Percentiles rank a stretch among this genome's conserved stretches.
These are phyloP conservation scores for Microdochium paspali DNA, from an alignment of 2,329 filamentous ascomycete species.

Conservation along the genomic window DNA sequence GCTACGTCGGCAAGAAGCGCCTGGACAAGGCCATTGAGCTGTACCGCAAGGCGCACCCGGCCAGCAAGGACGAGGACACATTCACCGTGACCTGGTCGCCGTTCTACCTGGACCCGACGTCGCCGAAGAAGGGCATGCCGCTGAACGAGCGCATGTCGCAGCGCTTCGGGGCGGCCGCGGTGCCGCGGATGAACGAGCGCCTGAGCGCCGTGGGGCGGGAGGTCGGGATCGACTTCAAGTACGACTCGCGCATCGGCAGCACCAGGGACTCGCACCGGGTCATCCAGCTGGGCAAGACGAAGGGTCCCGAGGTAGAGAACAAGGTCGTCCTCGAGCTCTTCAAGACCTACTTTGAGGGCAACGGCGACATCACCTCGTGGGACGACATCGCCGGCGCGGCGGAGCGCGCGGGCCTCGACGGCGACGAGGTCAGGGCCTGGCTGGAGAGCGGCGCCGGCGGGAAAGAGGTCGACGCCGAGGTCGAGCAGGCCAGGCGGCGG, in stretches of 20 bases:
- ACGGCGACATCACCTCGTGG: slow-evolving; percentile 17
- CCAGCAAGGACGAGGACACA: slow-evolving; percentile 19
- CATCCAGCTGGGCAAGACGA: slow-evolving; percentile 12
- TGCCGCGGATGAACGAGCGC: slow-evolving; percentile 5
- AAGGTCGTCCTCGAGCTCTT: slow-evolving; percentile 16
- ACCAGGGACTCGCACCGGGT: slow-evolving; percentile 24
- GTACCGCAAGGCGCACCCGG: slow-evolving; percentile 28
- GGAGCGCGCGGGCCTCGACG: slow-evolving; percentile 8
- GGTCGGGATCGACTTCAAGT: slow-evolving; percentile 23
- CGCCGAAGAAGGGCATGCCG: slow-evolving; percentile 10
- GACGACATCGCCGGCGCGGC: slow-evolving; percentile 13
- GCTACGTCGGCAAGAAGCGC: slow-evolving; percentile 28
- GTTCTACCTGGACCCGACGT: slow-evolving; percentile 24
- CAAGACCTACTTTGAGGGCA: slow-evolving; percentile 17
- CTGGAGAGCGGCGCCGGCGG: slow-evolving; percentile 3
- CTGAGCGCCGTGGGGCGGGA: slow-evolving; percentile 17
- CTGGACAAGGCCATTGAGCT: slow-evolving; percentile 26
- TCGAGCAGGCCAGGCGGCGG: slow-evolving; percentile 2
- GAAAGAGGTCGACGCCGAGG: slow-evolving; percentile 5
- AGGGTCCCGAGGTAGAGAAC: slow-evolving; percentile 6
- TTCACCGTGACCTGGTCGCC: slow-evolving; percentile 26
- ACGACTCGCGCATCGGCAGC: slow-evolving; percentile 20
- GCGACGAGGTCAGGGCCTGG: slow-evolving; percentile 5
- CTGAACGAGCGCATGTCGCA: slow-evolving; percentile 13
- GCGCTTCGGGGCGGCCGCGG: slow-evolving; percentile 14